Evolutionary conservation across 176 grass and related monocot genomes (phyloP), one percentile per base, ranked within the genome.

Genomic region (Avena sativa): DNA sequence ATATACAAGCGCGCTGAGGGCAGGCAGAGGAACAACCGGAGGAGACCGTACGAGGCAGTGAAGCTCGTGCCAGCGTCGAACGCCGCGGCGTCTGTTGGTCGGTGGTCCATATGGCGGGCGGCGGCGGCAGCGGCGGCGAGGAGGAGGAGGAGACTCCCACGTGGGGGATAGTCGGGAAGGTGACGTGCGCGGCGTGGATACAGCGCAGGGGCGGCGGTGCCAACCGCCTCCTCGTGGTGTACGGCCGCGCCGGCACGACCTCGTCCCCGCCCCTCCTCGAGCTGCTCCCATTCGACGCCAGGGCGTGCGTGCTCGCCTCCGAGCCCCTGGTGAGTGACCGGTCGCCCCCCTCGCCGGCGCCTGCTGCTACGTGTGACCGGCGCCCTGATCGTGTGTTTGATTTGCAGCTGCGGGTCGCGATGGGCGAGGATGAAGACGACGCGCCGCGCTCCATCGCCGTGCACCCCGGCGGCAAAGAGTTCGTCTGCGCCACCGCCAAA

Each of bases 101-200:
- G 28, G 40, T 17, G 46, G 53, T 12, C 23, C 58, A 34, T 9
- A 87, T 85, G 90, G 79, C 86, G 23, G 63, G 53, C 30, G 17
- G 32, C 25, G 26, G 40, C 52, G 25, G 15, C 49, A n/a, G n/a
- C 25, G 32, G 61, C 44, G 84, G 36, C 72, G 82, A 46, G 26
- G 40, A 43, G 40, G 38, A 40, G 38, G 1, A 7, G 40, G 83
- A 55, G 44, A 23, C 49, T 81, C 17, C 16, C 2, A 25, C 79
- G 46, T 52, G 74, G 74, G 50, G 28, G 1, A 6, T 36, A 8
- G 26, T 34, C 53, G 91, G 91, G 50, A 81, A 74, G 86, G 91
- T 83, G 51, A 67, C 84, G 9, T 95, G 96, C 75, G 89, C 91
- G 28, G 91, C 93, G 23, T 98, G 93, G 96, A 65, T 94, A 83